Base-by-base conservation (phyloP, 2,329 filamentous ascomycete species). In the Diaporthe vexans region DNA sequence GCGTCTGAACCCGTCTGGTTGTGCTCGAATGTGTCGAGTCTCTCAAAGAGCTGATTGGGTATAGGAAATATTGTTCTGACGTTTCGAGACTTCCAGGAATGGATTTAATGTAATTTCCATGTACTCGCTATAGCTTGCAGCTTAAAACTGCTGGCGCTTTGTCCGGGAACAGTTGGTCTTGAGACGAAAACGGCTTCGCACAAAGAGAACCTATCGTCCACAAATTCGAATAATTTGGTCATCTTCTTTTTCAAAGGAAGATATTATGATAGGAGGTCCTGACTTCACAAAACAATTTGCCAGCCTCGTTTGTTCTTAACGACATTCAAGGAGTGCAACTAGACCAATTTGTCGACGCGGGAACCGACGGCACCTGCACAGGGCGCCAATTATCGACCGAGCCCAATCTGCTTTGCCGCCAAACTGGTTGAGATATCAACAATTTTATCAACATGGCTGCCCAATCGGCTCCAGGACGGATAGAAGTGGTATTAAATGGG, bases 361-460 rank as follows among this genome's bases (percentile, higher is more conserved):
- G n/a, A 10, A 40, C 4, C 7, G 33, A n/a, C 48, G 4, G n/a
- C 15, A 6, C 11, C n/a, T 68, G 8, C 10, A 40, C 63, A 13
- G 37, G n/a, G 9, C 19, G 3, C 15, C 19, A 3, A 21, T 11
- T 1, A 37, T 26, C n/a, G 3, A 24, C 19, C 26, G 4, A 2
- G 13, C 15, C 46, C 10, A 7, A 24, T 35, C 21, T 51, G 21
- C 19, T 11, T 2, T 11, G n/a, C 1, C 46, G 19, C 19, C 6
- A 7, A 24, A 54, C 1, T 21, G n/a, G 0, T 37, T 19, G 3
- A 19, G 1, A 24, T 19, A 5, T 1, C 13, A 19, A 0, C 0
- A 17, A 29, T 11, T 1, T 4, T 21, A 6, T 11, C 10, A 21
- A 37, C n/a, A 52, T 40, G 63, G 9, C n/a, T 15, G 8, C 46